Base-by-base conservation (phyloP, 2,329 filamentous ascomycete genomes). In the Sporothrix globosa region DNA sequence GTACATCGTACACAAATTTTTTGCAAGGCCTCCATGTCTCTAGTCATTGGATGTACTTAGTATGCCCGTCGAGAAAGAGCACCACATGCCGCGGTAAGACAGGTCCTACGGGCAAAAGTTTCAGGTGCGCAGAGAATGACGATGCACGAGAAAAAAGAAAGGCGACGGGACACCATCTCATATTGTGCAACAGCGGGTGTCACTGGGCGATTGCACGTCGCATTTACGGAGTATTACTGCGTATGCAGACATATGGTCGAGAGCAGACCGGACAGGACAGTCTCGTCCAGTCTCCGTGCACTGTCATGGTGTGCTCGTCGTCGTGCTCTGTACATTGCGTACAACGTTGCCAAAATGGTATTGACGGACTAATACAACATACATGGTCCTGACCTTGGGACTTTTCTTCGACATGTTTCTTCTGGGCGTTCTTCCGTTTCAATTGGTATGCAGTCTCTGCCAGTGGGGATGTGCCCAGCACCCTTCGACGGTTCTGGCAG, bases 51-150 rank as follows among this genome's bases (percentile, higher is more conserved):
- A 48, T 39, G 39, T 63, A 54, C 27, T 5, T 17, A 10, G 19
- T n/a, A 10, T 24, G 44, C 9, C 60, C 14, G 21, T 44, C 39
- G 54, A 58, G 2, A 61, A 34, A 41, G 2, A 34, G 34, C 48
- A 48, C 65, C 50, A 54, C 65, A 67, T 56, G 34, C 19, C 34
- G 34, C 44, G 50, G 50, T 67, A 44, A 54, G 65, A 67, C 65
- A 67, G 41, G 67, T 68, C 67, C 67, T 68, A 50, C 53, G 34
- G 53, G 41, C 66, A 6, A 48, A 19, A 41, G 53, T 68, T 68
- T 68, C 67, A 68, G 41, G 58, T 53, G 56, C 30, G 21, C 39
- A 39, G 39, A 27, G 21, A 2, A 27, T 7, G 41, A 30, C 6
- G 34, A 34, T 21, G 17, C 50, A 53, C 48, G 27, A 53, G 27